Evolutionary conservation across 352 stramenopile species (phyloP).

Genomic region (Aphanomyces euteiches): DNA sequence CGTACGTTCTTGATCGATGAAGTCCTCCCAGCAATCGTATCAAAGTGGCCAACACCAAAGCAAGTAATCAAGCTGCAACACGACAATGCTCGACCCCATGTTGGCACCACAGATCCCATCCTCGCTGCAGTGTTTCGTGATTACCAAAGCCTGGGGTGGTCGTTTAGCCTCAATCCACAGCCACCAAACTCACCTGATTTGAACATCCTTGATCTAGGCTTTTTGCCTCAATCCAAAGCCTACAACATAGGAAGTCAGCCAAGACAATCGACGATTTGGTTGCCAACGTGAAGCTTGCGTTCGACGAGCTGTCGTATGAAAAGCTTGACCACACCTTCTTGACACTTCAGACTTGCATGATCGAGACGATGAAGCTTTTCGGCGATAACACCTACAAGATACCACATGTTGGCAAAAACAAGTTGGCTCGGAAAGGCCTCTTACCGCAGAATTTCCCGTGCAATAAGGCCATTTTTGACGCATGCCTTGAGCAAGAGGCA

Average conservation of each 20-base stretch:
- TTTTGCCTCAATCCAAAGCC: background rate
- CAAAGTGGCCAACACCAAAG: background rate
- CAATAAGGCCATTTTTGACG: background rate
- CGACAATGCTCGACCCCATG: constrained; percentile 4
- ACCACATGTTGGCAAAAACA: background rate
- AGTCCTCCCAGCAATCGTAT: background rate
- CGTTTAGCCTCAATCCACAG: background rate
- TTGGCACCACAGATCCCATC: background rate
- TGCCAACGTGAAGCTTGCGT: background rate
- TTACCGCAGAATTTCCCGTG: background rate
- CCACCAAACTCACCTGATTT: constrained; percentile 9
- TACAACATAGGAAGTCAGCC: background rate
- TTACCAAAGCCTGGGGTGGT: background rate
- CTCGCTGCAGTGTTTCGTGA: background rate
- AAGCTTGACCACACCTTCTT: background rate
- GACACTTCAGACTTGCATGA: constrained; percentile 2
- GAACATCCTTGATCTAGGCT: background rate
- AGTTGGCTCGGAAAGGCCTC: background rate
- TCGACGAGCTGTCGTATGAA: background rate
- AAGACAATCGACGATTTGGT: background rate
- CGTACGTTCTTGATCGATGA: constrained; percentile 2
- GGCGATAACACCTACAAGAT: constrained; percentile 4
- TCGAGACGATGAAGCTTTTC: background rate
- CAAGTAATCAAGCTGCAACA: background rate
- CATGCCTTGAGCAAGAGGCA: background rate